These are phyloP conservation scores for Dinochytrium kinnereticum DNA, from an alignment of 371 early-diverging fungal species.

Conservation along the genomic window DNA sequence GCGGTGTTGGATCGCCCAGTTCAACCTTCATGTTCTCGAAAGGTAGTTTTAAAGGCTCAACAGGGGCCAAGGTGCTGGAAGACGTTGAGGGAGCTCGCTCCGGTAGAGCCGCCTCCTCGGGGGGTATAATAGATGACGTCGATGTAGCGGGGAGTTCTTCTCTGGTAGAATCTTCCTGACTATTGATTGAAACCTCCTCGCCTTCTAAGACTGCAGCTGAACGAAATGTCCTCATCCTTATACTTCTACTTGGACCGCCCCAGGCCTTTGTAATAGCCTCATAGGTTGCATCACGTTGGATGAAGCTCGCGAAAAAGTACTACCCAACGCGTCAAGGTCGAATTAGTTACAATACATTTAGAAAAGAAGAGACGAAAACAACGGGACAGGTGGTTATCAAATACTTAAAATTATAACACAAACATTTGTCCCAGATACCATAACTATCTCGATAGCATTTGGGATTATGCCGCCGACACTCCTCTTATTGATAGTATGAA, in stretches of 20 bases:
- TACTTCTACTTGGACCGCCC: conserved; percentile 32
- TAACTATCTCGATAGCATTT: conserved; percentile 46
- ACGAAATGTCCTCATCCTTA: conserved; percentile 30
- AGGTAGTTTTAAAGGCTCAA: neutral
- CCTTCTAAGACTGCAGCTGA: no score
- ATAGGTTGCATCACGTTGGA: conserved; percentile 41
- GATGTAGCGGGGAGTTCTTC: no score
- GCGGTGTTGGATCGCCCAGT: neutral
- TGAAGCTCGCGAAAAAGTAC: conserved; percentile 52
- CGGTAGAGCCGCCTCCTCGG: no score
- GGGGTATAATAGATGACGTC: no score
- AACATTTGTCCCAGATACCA: conserved; percentile 36
- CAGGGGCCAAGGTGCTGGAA: no score
- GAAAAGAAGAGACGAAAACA: no score
- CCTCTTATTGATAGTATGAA: conserved; percentile 44
- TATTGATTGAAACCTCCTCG: no score
- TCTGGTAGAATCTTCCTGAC: no score
- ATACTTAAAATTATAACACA: neutral
- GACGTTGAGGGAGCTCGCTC: no score
- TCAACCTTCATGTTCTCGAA: neutral
- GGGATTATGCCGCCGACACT: conserved; percentile 51
- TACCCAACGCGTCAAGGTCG: no score
- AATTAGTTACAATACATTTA: neutral
- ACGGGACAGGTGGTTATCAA: no score
- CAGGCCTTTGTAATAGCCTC: conserved; percentile 35